Conservation (phyloP, 208 protist genomes). For the Spongospora subterranea region DNA sequence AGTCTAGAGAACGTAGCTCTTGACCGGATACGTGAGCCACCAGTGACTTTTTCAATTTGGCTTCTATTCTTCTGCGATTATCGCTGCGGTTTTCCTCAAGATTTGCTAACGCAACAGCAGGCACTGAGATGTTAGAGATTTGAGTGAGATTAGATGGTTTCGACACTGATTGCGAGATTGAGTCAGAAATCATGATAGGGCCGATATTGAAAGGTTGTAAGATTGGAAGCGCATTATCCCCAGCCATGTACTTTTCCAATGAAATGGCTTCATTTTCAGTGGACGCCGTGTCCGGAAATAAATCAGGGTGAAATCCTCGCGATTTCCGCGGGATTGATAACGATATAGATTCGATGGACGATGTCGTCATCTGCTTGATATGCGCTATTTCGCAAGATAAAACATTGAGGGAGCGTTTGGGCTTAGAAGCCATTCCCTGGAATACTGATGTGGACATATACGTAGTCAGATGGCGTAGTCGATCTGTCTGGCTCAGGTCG, state of each 20-base stretch:
- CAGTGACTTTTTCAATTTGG: neutral
- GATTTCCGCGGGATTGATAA: neutral
- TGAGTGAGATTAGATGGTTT: neutral
- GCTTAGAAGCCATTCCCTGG: neutral
- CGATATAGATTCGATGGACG: conserved; percentile 34
- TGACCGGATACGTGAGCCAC: conserved; percentile 24
- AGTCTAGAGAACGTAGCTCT: neutral
- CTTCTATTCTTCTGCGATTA: neutral
- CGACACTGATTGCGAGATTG: neutral
- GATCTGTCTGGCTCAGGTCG: neutral
- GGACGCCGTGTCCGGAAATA: neutral
- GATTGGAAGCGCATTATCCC: neutral
- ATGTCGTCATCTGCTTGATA: neutral
- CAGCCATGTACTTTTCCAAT: neutral
- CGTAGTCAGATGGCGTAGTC: neutral
- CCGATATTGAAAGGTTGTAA: no score
- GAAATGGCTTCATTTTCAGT: neutral
- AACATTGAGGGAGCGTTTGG: neutral
- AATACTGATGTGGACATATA: neutral
- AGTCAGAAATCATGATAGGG: neutral
- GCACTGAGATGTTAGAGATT: neutral
- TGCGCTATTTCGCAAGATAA: neutral
- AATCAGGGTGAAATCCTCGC: neutral
- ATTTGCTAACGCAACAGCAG: neutral
- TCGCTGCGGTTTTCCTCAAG: neutral